phyloP scores from a whole-genome alignment of 352 stramenopile genomes.

The Phytopythium ostracodes region DNA sequence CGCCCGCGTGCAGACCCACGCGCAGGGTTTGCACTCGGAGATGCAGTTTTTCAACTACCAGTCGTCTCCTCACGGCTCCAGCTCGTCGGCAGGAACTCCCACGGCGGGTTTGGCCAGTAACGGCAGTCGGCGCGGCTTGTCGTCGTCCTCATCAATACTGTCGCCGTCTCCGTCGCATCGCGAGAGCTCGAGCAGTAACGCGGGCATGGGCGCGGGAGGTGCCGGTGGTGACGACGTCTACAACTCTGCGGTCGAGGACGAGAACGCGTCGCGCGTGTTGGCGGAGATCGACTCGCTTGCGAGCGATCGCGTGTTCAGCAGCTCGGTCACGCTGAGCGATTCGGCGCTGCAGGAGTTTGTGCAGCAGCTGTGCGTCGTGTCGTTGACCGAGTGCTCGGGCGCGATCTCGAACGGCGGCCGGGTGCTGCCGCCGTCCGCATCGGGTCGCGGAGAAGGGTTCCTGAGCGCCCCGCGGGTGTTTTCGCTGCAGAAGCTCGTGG shows the following conservation, averaged over 20 bases:
- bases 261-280: constrained; percentile 81
- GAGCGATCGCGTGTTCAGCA: constrained; percentile 91
- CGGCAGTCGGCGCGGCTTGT: constrained; percentile 20
- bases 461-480: constrained; percentile 93
- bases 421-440: constrained; percentile 11
- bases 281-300: constrained; percentile 81
- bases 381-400: constrained; percentile 85
- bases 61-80: constrained; percentile 20
- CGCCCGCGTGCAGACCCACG: constrained; percentile 94
- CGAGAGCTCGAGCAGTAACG: constrained; percentile 14
- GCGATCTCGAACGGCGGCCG: constrained; percentile 38
- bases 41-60: constrained; percentile 81
- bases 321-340: constrained; percentile 75
- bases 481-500: constrained; percentile 98
- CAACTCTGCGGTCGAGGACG: constrained; percentile 74
- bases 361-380: constrained; percentile 87
- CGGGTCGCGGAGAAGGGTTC: constrained; percentile 20
- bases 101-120: constrained; percentile 15
- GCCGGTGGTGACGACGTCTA: constrained; percentile 46
- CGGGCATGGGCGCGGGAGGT: constrained; percentile 14
- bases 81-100: constrained; percentile 9
- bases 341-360: constrained; percentile 89
- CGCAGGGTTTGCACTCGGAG: constrained; percentile 83
- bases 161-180: constrained; percentile 54
- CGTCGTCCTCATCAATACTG: constrained; percentile 19